Evolutionary conservation across 441 rosid species (phyloP).

Genomic region (Adansonia gregorii): DNA sequence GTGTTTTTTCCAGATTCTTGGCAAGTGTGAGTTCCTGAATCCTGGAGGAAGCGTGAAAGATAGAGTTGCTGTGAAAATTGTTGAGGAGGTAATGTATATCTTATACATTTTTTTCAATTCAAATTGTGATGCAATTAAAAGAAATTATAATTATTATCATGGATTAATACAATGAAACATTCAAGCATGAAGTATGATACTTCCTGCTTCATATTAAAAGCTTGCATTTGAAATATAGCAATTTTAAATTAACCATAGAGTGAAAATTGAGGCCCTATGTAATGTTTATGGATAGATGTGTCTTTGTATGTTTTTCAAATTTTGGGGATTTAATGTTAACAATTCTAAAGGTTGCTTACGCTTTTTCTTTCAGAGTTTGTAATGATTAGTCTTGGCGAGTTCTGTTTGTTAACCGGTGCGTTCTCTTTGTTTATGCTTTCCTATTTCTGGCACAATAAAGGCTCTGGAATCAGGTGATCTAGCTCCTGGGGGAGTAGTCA

Average conservation of each 20-base stretch:
- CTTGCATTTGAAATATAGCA: constrained; percentile 12
- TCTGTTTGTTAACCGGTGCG: not conserved
- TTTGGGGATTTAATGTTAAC: not conserved
- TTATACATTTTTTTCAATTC: constrained; percentile 10
- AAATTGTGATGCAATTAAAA: not conserved
- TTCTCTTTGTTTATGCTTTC: not conserved
- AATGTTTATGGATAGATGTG: not conserved
- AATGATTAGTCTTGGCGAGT: not conserved
- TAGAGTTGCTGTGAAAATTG: constrained; percentile 84
- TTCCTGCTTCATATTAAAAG: not conserved
- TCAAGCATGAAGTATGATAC: not conserved
- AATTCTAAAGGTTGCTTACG: not conserved
- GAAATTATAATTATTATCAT: not conserved
- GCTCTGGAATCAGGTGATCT: constrained; percentile 53
- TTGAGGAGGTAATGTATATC: constrained; percentile 77
- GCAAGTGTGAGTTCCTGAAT: constrained; percentile 90
- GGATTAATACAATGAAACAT: not conserved
- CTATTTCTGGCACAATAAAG: constrained; percentile 38
- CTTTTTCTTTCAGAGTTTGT: not conserved
- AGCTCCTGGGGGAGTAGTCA: constrained; percentile 69
- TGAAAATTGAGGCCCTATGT: not conserved
- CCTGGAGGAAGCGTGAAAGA: constrained; percentile 99
- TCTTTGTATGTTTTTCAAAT: not conserved
- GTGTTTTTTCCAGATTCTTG: constrained; percentile 69
- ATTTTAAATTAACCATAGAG: not conserved